Base-by-base conservation (phyloP, 192 early-diverging fungal genomes). In the Coemansia aciculifera region DNA sequence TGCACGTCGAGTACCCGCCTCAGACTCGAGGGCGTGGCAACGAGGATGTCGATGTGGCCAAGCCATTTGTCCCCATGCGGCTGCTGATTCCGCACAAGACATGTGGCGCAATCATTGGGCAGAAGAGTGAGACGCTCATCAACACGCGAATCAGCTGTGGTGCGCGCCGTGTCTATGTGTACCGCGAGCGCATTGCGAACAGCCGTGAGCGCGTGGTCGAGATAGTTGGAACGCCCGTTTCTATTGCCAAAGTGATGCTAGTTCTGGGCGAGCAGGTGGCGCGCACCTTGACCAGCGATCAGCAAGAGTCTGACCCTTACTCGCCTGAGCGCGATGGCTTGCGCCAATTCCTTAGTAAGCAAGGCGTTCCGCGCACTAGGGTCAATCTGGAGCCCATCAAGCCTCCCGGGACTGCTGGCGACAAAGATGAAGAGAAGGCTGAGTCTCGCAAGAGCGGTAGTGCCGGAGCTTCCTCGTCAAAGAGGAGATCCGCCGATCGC, bases 151-250 rank as follows among this genome's bases (percentile, higher is more conserved):
- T 83, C 7, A 72, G 63, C 59, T 83, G 81, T 31, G 73, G 63
- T 1, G 81, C 81, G 4, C 75, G 81, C 3, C 69, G 81, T 32
- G 75, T 83, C 19, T 83, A 83, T 43, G 81, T 83, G n/a, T 83
- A 83, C 61, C 81, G 81, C 54, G 81, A 83, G 69, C 75, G 81
- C 63, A 83, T 83, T n/a, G 46, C 81, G 36, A 67, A 75, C 32
- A 83, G 75, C 62, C 81, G 81, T 46, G 81, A 83, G 71, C 72
- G 81, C 34, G 75, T 83, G 46, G 81, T 83, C 12, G 81, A 83
- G 54, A 66, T 83, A 31, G 76, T 83, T 21, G 81, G 81, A 36
- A 83, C 81, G 23, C 81, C 81, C 3, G 40, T 17, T 21, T 71
- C 81, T 32, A 67, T 83, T 42, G 44, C 67, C 39, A 40, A 49